Evolutionary conservation across 495 filamentous ascomycete species (phyloP).

Genomic region (Corynascus novoguineensis): DNA sequence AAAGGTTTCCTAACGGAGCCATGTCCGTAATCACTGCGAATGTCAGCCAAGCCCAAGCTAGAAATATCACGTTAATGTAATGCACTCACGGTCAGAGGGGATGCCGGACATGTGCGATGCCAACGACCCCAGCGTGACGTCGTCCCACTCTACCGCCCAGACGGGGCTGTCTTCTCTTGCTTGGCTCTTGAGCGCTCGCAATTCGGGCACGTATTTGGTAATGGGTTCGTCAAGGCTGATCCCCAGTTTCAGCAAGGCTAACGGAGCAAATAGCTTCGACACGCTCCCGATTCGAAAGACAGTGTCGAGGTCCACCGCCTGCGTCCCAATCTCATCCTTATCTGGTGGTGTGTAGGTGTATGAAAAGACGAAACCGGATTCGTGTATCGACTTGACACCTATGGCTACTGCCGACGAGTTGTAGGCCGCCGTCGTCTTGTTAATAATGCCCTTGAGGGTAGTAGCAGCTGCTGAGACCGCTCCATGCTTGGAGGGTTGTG

Average conservation of each 20-base stretch:
- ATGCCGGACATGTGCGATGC: constrained; percentile 36
- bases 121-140: constrained; percentile 36
- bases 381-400: constrained; percentile 35
- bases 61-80: not conserved
- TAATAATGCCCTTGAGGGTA: not conserved
- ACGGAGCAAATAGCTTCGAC: constrained; percentile 48
- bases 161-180: constrained; percentile 25
- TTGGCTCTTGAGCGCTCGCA: constrained; percentile 28
- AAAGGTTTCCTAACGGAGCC: constrained; percentile 25
- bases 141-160: constrained; percentile 33
- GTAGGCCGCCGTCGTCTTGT: constrained; percentile 9
- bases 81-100: constrained; percentile 28
- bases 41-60: not conserved
- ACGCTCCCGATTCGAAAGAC: constrained; percentile 50
- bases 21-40: constrained; percentile 27
- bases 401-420: constrained; percentile 30
- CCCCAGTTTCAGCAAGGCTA: constrained; percentile 36
- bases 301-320: constrained; percentile 38
- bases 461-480: not conserved
- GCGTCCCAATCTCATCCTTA: constrained; percentile 24
- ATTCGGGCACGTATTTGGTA: constrained; percentile 41
- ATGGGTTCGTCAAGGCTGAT: constrained; percentile 43
- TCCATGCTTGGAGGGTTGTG: not conserved
- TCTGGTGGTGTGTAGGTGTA: constrained; percentile 31
- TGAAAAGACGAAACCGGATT: constrained; percentile 27